Evolutionary conservation across 768 basidiomycete species (phyloP).

Genomic region (Sporobolomyces phaffii): DNA sequence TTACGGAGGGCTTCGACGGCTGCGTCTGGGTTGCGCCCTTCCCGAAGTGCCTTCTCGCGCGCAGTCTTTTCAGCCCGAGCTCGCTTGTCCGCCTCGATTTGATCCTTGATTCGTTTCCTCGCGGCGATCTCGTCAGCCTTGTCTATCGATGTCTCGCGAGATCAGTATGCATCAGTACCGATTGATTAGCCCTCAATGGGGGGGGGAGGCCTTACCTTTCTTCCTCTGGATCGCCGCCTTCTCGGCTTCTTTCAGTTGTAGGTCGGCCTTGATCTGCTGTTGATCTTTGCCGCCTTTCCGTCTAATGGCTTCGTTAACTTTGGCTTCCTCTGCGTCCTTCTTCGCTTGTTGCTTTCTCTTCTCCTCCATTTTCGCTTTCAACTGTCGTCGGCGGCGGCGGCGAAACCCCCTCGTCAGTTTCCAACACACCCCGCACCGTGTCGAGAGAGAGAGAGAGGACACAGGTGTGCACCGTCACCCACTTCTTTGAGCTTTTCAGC

Average conservation of each 20-base stretch:
- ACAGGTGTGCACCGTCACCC: no score
- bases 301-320: conserved; percentile 68
- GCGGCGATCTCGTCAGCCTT: conserved; percentile 85
- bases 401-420: no score
- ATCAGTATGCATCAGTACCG: no score
- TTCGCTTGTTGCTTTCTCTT: conserved; percentile 70
- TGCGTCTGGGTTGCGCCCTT: conserved; percentile 52
- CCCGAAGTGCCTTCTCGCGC: conserved; percentile 81
- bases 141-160: conserved; percentile 52
- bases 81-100: conserved; percentile 90
- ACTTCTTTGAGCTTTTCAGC: conserved; percentile 66
- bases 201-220: conserved; percentile 54
- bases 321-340: conserved; percentile 64
- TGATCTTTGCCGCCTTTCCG: conserved; percentile 84
- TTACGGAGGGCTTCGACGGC: conserved; percentile 36
- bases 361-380: conserved; percentile 68
- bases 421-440: no score
- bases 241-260: conserved; percentile 54
- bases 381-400: conserved; percentile 30
- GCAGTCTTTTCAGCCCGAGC: conserved; percentile 81
- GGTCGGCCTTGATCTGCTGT: conserved; percentile 65
- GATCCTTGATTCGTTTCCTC: conserved; percentile 76
- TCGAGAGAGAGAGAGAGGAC: neutral
- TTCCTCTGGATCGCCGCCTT: conserved; percentile 68
- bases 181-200: no score